A percentile compares a stretch with the other conserved stretches of the same genome.
Conservation (phyloP, 2,329 filamentous ascomycete species). For the Fusarium clavum region DNA sequence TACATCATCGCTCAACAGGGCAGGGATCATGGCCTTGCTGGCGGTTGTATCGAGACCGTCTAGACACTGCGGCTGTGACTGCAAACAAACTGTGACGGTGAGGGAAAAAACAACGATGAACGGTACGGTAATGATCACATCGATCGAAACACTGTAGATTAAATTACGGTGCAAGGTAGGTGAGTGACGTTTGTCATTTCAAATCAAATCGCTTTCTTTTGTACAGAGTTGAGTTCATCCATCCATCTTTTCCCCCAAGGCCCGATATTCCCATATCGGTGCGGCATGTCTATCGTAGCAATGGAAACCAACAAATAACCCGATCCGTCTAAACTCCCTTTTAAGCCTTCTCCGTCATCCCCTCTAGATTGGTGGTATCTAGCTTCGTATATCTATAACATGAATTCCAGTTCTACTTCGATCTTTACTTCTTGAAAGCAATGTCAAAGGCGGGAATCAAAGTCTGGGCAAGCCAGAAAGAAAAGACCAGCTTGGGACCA, state of each 20-base stretch:
- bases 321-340: conserved; percentile 40
- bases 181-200: conserved; percentile 33
- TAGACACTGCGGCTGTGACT: conserved; percentile 13
- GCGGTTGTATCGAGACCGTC: conserved; percentile 26
- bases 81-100: conserved; percentile 21
- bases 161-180: background rate
- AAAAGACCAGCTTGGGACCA: conserved; percentile 98
- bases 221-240: conserved; percentile 47
- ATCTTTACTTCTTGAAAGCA: conserved; percentile 51
- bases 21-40: conserved; percentile 36
- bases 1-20: conserved; percentile 35
- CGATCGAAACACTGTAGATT: background rate
- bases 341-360: conserved; percentile 9
- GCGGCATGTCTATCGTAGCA: conserved; percentile 41
- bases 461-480: conserved; percentile 99
- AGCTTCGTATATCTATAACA: conserved; percentile 32
- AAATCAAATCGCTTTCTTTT: conserved; percentile 49
- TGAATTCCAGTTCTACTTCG: conserved; percentile 18
- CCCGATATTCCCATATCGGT: conserved; percentile 32
- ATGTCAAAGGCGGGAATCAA: conserved; percentile 90
- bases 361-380: conserved; percentile 25
- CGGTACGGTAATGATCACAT: conserved; percentile 8
- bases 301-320: conserved; percentile 36
- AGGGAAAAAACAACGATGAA: background rate
- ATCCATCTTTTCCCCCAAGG: conserved; percentile 25